phyloP scores from a whole-genome alignment of 805 yeast genomes.

The Wickerhamomyces hampshirensis region DNA sequence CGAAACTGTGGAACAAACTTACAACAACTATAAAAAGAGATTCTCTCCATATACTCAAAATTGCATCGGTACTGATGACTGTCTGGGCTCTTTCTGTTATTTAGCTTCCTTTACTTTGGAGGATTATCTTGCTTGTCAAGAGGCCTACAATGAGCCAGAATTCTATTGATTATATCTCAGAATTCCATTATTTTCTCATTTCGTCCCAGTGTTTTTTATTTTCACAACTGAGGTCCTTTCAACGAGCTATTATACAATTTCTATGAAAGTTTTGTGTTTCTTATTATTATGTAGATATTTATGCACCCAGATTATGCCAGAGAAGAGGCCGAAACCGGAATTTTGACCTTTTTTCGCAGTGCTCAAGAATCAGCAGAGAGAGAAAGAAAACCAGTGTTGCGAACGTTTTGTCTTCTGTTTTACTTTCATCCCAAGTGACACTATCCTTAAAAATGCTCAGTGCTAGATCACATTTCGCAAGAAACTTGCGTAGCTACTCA shows the following conservation, averaged over 20 bases:
- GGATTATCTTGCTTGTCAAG: not conserved
- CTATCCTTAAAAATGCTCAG: constrained; percentile 7
- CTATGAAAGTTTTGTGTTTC: too few relatives aligned
- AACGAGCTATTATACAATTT: too few relatives aligned
- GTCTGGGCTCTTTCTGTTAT: not conserved
- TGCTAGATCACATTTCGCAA: constrained; percentile 7
- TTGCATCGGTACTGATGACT: not conserved
- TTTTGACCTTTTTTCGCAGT: too few relatives aligned
- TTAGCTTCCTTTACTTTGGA: not conserved
- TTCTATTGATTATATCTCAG: not conserved
- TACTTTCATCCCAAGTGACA: not conserved
- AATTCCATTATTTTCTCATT: too few relatives aligned
- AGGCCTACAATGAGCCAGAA: not conserved
- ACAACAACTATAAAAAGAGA: not conserved
- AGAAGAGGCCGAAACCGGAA: too few relatives aligned
- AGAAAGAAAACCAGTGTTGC: too few relatives aligned
- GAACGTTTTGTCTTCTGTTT: not conserved
- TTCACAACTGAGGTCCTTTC: too few relatives aligned
- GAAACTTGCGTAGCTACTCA: constrained; percentile 27
- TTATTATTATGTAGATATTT: too few relatives aligned
- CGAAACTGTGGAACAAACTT: not conserved
- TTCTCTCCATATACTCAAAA: not conserved
- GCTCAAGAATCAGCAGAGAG: too few relatives aligned
- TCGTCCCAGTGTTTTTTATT: too few relatives aligned
- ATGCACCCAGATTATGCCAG: too few relatives aligned